Evolutionary conservation across 2,329 filamentous ascomycete species (phyloP).

Genomic region (Pseudocercospora musae): DNA sequence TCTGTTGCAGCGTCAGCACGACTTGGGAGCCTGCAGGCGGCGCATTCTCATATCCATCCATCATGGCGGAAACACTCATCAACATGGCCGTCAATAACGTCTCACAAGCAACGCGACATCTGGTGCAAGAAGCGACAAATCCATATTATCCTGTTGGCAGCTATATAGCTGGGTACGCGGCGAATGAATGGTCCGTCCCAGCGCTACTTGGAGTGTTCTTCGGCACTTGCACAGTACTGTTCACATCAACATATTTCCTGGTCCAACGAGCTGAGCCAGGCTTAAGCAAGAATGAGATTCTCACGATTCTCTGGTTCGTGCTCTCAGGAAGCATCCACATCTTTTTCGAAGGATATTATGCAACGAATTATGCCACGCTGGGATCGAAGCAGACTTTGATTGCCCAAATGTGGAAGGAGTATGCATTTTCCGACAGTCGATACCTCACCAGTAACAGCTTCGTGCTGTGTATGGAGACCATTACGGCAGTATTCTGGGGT

Average conservation of each 20-base stretch:
- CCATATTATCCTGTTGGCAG: slow-evolving; percentile 70
- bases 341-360: slow-evolving; percentile 83
- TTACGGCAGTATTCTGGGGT: slow-evolving; percentile 72
- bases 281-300: slow-evolving; percentile 54
- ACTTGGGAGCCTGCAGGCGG: not conserved
- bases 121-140: slow-evolving; percentile 35
- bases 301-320: slow-evolving; percentile 70
- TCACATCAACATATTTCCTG: slow-evolving; percentile 55
- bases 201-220: slow-evolving; percentile 61
- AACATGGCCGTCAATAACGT: slow-evolving; percentile 6
- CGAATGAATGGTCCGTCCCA: slow-evolving; percentile 61
- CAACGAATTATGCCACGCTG: slow-evolving; percentile 64
- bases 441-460: slow-evolving; percentile 80
- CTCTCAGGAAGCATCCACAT: slow-evolving; percentile 71
- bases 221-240: slow-evolving; percentile 54
- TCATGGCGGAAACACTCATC: slow-evolving; percentile 7
- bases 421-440: slow-evolving; percentile 79
- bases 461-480: slow-evolving; percentile 80
- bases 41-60: not conserved
- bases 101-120: slow-evolving; percentile 30
- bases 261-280: slow-evolving; percentile 53
- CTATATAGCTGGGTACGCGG: slow-evolving; percentile 60
- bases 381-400: slow-evolving; percentile 68
- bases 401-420: slow-evolving; percentile 87
- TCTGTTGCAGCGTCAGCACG: not conserved